Conservation (phyloP, 2,329 filamentous ascomycete species). For the Colletotrichum chrysophilum region DNA sequence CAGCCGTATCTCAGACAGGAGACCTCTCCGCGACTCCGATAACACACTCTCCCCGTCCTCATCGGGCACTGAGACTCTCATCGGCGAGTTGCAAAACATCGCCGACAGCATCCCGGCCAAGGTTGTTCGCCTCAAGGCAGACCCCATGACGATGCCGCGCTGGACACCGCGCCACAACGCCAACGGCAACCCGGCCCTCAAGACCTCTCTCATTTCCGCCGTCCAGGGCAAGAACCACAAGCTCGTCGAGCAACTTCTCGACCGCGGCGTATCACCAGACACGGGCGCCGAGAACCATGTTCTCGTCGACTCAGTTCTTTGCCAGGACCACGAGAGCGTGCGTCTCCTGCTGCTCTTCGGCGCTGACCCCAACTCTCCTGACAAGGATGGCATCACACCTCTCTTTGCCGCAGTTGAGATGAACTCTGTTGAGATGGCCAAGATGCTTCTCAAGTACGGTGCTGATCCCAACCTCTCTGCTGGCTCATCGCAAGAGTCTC, state of each 20-base stretch:
- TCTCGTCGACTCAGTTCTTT: constrained; percentile 57
- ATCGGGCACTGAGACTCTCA: constrained; percentile 37
- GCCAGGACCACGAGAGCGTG: constrained; percentile 57
- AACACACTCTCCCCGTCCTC: constrained; percentile 28
- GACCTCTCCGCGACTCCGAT: constrained; percentile 27
- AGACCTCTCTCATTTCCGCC: constrained; percentile 55
- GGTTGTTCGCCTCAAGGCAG: constrained; percentile 54
- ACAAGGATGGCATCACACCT: constrained; percentile 55
- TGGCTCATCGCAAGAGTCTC: constrained; percentile 57
- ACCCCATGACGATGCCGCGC: constrained; percentile 55
- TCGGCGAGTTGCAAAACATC: constrained; percentile 32
- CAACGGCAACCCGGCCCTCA: constrained; percentile 48
- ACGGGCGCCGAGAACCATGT: constrained; percentile 49
- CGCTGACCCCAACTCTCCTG: constrained; percentile 58
- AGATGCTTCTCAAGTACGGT: constrained; percentile 68
- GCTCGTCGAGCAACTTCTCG: constrained; percentile 61
- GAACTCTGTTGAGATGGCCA: constrained; percentile 60
- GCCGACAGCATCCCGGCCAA: constrained; percentile 28
- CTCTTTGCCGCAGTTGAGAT: constrained; percentile 56
- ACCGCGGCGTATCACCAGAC: constrained; percentile 60
- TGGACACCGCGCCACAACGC: constrained; percentile 52
- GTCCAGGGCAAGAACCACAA: constrained; percentile 63
- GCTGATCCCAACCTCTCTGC: constrained; percentile 60
- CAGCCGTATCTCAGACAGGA: constrained; percentile 23
- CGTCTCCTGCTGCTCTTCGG: constrained; percentile 62